Base-by-base conservation (phyloP, 1,139 yeast species). In the Meyerozyma guilliermondii region DNA sequence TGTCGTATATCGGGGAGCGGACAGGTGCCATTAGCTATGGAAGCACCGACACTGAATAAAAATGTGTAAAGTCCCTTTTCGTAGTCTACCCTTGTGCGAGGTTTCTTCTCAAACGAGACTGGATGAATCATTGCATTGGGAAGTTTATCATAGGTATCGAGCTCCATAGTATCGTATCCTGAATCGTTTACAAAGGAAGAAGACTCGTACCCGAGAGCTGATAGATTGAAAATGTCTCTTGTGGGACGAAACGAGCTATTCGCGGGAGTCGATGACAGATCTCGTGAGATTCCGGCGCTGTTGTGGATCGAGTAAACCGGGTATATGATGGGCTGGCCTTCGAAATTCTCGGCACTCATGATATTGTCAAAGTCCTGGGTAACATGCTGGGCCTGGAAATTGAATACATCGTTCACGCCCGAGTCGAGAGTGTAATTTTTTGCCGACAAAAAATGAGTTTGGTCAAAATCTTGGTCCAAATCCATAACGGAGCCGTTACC, bases 241-340 rank as follows among this genome's bases (percentile, higher is more conserved):
- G n/a, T n/a, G 10, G 26, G 40, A 6, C 40, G 27, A 18, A 38
- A 17, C 11, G 36, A 18, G 16, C 16, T 17, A 16, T 22, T 38
- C 3, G 36, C 22, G 7, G 34, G 29, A 10, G 35, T 29, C 17
- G 27, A n/a, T n/a, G 43, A 24, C 36, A 17, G 45, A 26, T 30
- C 36, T 14, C 23, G 41, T 8, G 16, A 40, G 11, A 33, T 23
- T 7, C 28, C n/a, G 14, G 44, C 39, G 13, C 30, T 33, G 33
- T 43, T 41, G 22, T 46, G 55, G 28, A 66, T 55, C 11, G 68
- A 58, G 47, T 71, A 70, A 11, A 69, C 66, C 1, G 75, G 75
- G 42, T 68, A 70, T 10, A 69, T 64, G 43, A 70, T 67, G 26
- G 66, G 55, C 22, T 51, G 44, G 27, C 56, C 58, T 43, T 43